phyloP scores from a whole-genome alignment of 148 eudicot species.

The Chenopodium quinoa region DNA sequence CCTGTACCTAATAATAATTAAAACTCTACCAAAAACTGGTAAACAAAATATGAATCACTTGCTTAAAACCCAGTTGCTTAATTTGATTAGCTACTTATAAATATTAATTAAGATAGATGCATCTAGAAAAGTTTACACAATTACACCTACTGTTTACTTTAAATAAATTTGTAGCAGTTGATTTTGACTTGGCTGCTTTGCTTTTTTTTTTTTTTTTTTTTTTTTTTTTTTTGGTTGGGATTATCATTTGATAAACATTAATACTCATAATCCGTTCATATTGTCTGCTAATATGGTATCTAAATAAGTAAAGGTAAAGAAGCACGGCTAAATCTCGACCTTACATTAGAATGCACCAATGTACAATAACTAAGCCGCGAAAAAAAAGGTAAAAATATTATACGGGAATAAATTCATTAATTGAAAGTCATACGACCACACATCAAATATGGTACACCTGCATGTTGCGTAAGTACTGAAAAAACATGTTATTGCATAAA shows the following conservation, averaged over 20 bases:
- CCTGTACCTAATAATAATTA: not conserved
- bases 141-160: not conserved
- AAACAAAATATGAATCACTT: not conserved
- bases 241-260: not conserved
- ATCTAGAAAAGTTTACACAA: slow-evolving; percentile 1
- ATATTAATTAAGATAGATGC: no score
- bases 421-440: no score
- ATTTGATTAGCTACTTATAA: not conserved
- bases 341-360: not conserved
- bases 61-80: not conserved
- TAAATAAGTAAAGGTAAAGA: not conserved
- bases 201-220: not conserved
- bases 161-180: not conserved
- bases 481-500: not conserved
- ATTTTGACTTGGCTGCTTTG: not conserved
- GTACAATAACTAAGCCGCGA: not conserved
- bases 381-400: no score
- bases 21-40: not conserved
- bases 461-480: no score
- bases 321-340: not conserved
- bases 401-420: no score
- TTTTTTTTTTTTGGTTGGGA: not conserved
- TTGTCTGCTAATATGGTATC: not conserved
- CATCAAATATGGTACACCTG: no score
- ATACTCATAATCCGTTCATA: not conserved